Conservation (phyloP, 1,139 yeast species). For the Debaryomyces subglobosus region DNA sequence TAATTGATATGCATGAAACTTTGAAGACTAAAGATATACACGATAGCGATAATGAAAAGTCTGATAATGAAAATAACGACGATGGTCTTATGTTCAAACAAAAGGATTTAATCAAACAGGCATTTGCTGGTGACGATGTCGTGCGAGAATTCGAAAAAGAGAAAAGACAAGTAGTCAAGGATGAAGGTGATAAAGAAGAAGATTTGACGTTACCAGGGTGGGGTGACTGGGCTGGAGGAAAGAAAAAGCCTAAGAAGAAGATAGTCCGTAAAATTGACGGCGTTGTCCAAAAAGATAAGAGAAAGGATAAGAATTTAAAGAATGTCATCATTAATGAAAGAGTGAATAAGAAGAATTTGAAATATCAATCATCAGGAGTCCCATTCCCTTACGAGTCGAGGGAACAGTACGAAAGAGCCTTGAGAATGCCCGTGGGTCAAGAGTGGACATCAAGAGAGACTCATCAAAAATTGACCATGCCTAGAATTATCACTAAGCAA, state of each 20-base stretch:
- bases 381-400: slow-evolving; percentile 93
- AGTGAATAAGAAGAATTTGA: slow-evolving; percentile 78
- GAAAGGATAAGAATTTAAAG: slow-evolving; percentile 75
- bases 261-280: slow-evolving; percentile 74
- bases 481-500: slow-evolving; percentile 81
- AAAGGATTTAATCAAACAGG: slow-evolving; percentile 80
- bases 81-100: slow-evolving; percentile 64
- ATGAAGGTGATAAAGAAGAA: slow-evolving; percentile 86
- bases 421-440: slow-evolving; percentile 96
- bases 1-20: slow-evolving; percentile 54
- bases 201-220: slow-evolving; percentile 93
- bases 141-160: slow-evolving; percentile 77
- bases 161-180: slow-evolving; percentile 65
- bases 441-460: slow-evolving; percentile 93
- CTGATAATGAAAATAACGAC: slow-evolving; percentile 41
- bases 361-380: slow-evolving; percentile 82
- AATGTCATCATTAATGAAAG: slow-evolving; percentile 90
- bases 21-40: slow-evolving; percentile 19
- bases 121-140: slow-evolving; percentile 97
- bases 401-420: slow-evolving; percentile 92
- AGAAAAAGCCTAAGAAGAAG: slow-evolving; percentile 60
- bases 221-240: slow-evolving; percentile 80
- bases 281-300: slow-evolving; percentile 64
- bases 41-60: slow-evolving; percentile 41
- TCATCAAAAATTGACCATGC: slow-evolving; percentile 87